A percentile compares a stretch with the other conserved stretches of the same genome.
Evolutionary conservation across 2,329 filamentous ascomycete genomes (phyloP).

Genomic region (Cladosporium austrohemisphaericum): DNA sequence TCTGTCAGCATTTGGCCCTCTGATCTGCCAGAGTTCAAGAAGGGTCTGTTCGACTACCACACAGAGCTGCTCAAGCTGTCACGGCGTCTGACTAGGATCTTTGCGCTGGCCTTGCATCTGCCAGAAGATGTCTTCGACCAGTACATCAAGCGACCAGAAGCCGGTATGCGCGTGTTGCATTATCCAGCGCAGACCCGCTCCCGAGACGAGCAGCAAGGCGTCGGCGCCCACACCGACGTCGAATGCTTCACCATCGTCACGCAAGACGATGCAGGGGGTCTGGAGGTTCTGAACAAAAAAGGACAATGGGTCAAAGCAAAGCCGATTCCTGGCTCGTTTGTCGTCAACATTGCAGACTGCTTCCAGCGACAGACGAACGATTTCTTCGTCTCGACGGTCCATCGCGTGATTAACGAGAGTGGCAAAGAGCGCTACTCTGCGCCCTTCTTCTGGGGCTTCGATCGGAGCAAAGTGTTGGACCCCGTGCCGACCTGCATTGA

Average conservation of each 20-base stretch:
- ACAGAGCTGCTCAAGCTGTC: slow-evolving; percentile 36
- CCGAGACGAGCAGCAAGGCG: slow-evolving; percentile 37
- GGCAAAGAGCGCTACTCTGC: slow-evolving; percentile 15
- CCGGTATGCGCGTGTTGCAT: slow-evolving; percentile 38
- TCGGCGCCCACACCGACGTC: slow-evolving; percentile 40
- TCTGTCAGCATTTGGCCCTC: slow-evolving; percentile 31
- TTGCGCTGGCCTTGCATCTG: slow-evolving; percentile 41
- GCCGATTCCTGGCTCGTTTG: slow-evolving; percentile 42
- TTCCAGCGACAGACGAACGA: slow-evolving; percentile 45
- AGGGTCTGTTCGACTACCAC: slow-evolving; percentile 36
- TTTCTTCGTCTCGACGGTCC: slow-evolving; percentile 25
- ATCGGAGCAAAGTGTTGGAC: slow-evolving; percentile 27
- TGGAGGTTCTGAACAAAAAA: slow-evolving; percentile 42
- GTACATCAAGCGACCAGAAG: slow-evolving; percentile 33
- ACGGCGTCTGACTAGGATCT: slow-evolving; percentile 38
- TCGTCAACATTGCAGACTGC: slow-evolving; percentile 51
- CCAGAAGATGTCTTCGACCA: slow-evolving; percentile 41
- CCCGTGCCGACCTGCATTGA: slow-evolving; percentile 34
- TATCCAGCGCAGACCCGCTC: slow-evolving; percentile 36
- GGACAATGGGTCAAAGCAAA: slow-evolving; percentile 42
- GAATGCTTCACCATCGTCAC: slow-evolving; percentile 47
- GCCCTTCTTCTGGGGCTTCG: slow-evolving; percentile 40
- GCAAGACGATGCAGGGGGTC: slow-evolving; percentile 38
- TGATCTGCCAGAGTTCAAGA: slow-evolving; percentile 36
- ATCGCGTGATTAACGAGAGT: slow-evolving; percentile 17